Evolutionary conservation across 1,284 basidiomycete genomes (phyloP).

Genomic region (Anthracocystis panici-leucophaei): DNA sequence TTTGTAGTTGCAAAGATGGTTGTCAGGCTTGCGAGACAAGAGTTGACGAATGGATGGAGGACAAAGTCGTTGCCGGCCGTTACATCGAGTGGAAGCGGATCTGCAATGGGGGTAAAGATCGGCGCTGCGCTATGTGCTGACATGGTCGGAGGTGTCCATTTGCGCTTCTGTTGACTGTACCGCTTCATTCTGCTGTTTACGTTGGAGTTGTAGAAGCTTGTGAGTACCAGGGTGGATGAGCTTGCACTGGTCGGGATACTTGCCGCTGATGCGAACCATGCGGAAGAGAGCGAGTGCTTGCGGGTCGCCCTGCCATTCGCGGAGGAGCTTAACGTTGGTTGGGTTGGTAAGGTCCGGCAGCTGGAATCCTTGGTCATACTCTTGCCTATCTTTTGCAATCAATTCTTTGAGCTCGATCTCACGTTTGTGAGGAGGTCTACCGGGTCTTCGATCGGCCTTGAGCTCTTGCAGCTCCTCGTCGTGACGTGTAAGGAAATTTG

Average conservation of each 20-base stretch:
- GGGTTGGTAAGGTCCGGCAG: slow-evolving; percentile 61
- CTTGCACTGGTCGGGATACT: slow-evolving; percentile 54
- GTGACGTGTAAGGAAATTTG: slow-evolving; percentile 59
- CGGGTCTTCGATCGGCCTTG: slow-evolving; percentile 54
- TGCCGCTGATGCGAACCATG: slow-evolving; percentile 63
- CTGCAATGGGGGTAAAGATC: neutral
- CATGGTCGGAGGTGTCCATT: slow-evolving; percentile 33
- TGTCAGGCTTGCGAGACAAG: neutral
- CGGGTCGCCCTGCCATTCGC: slow-evolving; percentile 66
- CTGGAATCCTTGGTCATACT: slow-evolving; percentile 64
- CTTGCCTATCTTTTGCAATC: slow-evolving; percentile 52
- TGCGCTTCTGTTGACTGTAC: neutral
- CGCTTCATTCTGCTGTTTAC: slow-evolving; percentile 12
- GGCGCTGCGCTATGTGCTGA: neutral
- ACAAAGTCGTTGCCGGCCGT: too few relatives aligned
- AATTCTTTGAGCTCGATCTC: slow-evolving; percentile 58
- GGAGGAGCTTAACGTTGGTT: slow-evolving; percentile 61
- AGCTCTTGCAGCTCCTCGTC: slow-evolving; percentile 57
- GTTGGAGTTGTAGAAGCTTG: slow-evolving; percentile 52
- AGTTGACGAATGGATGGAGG: too few relatives aligned
- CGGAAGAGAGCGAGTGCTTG: slow-evolving; percentile 64
- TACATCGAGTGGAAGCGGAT: too few relatives aligned
- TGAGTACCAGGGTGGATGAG: slow-evolving; percentile 57
- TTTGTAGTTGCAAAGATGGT: neutral
- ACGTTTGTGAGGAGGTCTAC: slow-evolving; percentile 56